Evolutionary conservation across 805 yeast genomes (phyloP), one percentile per base, ranked within the genome.

Genomic region (Teunomyces barrocoloradensis): DNA sequence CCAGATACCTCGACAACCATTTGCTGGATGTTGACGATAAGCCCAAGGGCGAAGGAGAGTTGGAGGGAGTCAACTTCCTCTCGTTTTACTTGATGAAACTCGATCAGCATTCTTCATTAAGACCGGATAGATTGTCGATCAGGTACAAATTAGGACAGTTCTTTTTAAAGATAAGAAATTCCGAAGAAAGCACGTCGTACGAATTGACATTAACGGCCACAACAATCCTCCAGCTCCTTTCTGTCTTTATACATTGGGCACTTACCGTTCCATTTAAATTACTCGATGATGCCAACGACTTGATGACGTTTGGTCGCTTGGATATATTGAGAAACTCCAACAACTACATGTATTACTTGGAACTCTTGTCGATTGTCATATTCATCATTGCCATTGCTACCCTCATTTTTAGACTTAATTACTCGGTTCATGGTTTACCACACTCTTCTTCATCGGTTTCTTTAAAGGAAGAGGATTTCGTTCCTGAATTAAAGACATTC

Each of bases 301-400:
- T 42, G 28, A 15, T 42, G 4, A 27, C 43, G 18, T 45, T 54
- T 25, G 53, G 45, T 4, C 50, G 42, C 3, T 20, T 45, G 13
- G 48, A 36, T 13, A 53, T 60, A 33, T 40, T 57, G 6, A 43
- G 41, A 30, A 49, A 55, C 59, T 66, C 68, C 45, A 74, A 77
- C 57, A 82, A 81, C 56, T 55, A 69, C 13, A 72, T 77, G 29
- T 84, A 78, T 54, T 65, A 79, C 21, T 54, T 84, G 44, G 92
- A 86, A 60, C 78, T 83, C 52, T 51, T 74, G 2, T 66, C 82
- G 5, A 69, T 80, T 10, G 49, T 84, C 21, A 53, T 75, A 1
- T 79, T 85, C 52, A 70, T 82, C 20, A 52, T 78, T 10, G 80
- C 86, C 1, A 58, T 78, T 12, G 67, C 82, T 0, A 65, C 76